phyloP scores from a whole-genome alignment of 2,329 filamentous ascomycete species.

The Rhexocercosporidium sp. region DNA sequence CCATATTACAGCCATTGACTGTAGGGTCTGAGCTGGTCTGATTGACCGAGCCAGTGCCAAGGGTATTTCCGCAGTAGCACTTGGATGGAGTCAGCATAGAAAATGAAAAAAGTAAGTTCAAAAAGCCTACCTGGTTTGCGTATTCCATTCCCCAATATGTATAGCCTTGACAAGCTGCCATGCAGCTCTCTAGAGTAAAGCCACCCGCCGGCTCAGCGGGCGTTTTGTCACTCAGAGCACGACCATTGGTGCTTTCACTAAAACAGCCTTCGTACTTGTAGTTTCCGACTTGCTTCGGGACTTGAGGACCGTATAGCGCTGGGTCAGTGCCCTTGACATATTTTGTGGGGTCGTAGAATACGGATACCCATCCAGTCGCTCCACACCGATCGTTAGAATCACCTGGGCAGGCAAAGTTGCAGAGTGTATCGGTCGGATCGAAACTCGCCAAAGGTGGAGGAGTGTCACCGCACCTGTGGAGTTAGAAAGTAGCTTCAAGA shows the following conservation, averaged over 20 bases:
- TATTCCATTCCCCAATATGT: conserved; percentile 40
- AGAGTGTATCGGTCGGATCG: conserved; percentile 29
- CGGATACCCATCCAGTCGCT: conserved; percentile 29
- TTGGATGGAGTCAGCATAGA: conserved; percentile 23
- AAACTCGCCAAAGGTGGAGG: conserved; percentile 36
- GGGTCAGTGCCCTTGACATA: conserved; percentile 30
- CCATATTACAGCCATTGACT: conserved; percentile 29
- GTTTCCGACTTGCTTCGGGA: conserved; percentile 26
- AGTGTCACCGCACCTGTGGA: conserved; percentile 43
- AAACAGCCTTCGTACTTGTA: conserved; percentile 44
- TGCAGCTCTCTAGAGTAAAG: conserved; percentile 36
- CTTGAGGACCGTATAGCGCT: conserved; percentile 34
- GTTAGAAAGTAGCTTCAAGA: conserved; percentile 9
- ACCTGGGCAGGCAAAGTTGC: conserved; percentile 31
- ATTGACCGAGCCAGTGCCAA: conserved; percentile 15
- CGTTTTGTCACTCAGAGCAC: conserved; percentile 30
- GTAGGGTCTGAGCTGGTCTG: conserved; percentile 16
- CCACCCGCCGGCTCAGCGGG: conserved; percentile 22
- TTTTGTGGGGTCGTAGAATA: conserved; percentile 34
- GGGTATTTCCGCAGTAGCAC: conserved; percentile 42
- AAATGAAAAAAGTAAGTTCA: neutral
- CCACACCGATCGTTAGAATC: conserved; percentile 28
- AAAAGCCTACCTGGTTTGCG: conserved; percentile 31
- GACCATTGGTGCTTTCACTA: conserved; percentile 35
- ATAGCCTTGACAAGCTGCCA: conserved; percentile 28